Evolutionary conservation across 164 flowering plant species (phyloP).

Genomic region (Chimonanthus praecox): DNA sequence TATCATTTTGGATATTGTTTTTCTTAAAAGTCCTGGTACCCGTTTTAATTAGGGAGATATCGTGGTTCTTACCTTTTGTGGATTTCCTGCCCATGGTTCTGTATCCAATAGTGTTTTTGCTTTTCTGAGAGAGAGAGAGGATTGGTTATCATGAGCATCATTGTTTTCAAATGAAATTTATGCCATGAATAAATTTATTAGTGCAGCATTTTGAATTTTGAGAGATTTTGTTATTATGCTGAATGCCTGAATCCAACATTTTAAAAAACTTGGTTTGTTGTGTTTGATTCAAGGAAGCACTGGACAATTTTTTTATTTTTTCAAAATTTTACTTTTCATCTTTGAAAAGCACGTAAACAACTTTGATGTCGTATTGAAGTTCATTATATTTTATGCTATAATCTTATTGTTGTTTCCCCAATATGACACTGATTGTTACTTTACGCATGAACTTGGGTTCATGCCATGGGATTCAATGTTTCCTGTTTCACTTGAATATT

Average conservation of each 20-base stretch:
- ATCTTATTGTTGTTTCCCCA: neutral
- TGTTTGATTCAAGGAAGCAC: neutral
- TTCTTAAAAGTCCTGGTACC: no score
- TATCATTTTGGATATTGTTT: no score
- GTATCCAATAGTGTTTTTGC: no score
- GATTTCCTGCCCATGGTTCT: no score
- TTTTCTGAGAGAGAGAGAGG: no score
- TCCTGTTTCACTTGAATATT: neutral
- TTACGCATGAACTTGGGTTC: neutral
- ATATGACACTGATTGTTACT: neutral
- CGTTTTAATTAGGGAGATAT: no score
- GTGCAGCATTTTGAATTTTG: neutral
- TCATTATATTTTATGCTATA: neutral
- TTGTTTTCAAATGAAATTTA: no score
- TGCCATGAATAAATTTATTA: neutral
- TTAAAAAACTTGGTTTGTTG: neutral
- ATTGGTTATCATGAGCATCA: neutral
- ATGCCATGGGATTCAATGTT: slow-evolving; percentile 1
- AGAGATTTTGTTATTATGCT: no score
- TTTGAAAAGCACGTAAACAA: no score
- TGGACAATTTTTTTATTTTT: neutral
- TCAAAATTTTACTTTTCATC: neutral
- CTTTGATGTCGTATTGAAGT: neutral
- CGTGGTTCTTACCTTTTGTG: no score
- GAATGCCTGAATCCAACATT: neutral